Base-by-base conservation (phyloP, 148 eudicot genomes). In the Linanthus parryae region DNA sequence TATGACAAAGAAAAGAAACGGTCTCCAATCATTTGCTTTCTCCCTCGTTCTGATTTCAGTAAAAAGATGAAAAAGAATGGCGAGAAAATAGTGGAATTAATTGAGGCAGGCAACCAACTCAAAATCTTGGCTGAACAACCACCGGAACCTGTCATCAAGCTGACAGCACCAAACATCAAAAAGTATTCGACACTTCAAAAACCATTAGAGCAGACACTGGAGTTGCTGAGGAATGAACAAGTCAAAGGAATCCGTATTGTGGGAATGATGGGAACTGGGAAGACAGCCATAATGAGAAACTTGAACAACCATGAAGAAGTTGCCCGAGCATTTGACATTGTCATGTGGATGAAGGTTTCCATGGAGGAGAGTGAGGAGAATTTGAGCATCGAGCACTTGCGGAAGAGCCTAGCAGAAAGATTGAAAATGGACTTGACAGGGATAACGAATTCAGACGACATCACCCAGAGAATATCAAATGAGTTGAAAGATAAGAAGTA, bases 301-400 rank as follows among this genome's bases (percentile, higher is more conserved):
- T 45, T 59, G 56, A 59, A 59, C 49, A 49, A 59, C 21, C 38
- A 59, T 28, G 56, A 48, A 34, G 9, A 48, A 22, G 64, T 59
- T 48, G 55, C 30, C 20, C 13, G 17, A 3, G 3, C 36, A 25
- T 59, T 37, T 59, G 64, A 37, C 5, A 13, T 37, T 7, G 54
- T 58, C 28, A 58, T 58, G 14, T 58, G 63, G 63, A 16, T 58
- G 26, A 48, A 9, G 0, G 37, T 58, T 24, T 48, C 63, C 16
- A 49, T 24, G n/a, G 54, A 48, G 15, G 28, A 16, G 23, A 19
- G 25, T 26, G 26, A 25, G 14, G 26, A 48, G 34, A 48, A 58
- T 37, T 20, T 47, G 11, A 58, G 45, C 18, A 48, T 1, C 17
- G 46, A 58, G 44, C 34, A 46, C 13, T 8, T 50, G 33, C 36